Conservation (phyloP, 495 filamentous ascomycete species). For the Hypoxylon fuscum region DNA sequence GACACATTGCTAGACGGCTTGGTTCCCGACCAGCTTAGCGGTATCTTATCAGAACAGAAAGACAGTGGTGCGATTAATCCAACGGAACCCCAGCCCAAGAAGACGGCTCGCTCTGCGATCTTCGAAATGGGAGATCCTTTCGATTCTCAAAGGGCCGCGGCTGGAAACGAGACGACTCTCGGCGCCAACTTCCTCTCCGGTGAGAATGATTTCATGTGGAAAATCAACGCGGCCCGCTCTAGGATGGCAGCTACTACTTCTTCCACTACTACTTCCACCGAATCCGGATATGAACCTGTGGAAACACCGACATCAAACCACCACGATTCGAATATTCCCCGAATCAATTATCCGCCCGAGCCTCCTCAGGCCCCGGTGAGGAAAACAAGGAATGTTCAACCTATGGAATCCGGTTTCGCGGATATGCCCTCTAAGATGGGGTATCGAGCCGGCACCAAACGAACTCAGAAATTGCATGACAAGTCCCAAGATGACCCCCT, state of each 20-base stretch:
- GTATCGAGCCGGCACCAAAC: constrained; percentile 58
- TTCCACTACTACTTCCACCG: constrained; percentile 10
- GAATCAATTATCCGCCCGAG: constrained; percentile 52
- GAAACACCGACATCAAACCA: constrained; percentile 51
- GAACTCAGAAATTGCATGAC: constrained; percentile 59
- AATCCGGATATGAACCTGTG: constrained; percentile 44
- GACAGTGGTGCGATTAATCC: constrained; percentile 33
- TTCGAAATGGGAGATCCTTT: constrained; percentile 56
- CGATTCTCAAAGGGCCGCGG: constrained; percentile 46
- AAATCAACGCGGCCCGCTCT: constrained; percentile 50
- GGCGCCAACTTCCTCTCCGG: constrained; percentile 45
- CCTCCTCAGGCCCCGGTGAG: constrained; percentile 74
- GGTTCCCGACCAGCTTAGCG: constrained; percentile 41
- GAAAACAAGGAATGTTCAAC: constrained; percentile 67
- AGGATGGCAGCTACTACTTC: constrained; percentile 36
- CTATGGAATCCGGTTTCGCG: constrained; percentile 60
- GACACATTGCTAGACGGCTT: constrained; percentile 53
- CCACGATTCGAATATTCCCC: constrained; percentile 50
- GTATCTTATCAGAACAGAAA: constrained; percentile 41
- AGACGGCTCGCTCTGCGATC: constrained; percentile 46
- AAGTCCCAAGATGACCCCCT: constrained; percentile 43
- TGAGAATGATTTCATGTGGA: constrained; percentile 56
- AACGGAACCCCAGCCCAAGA: constrained; percentile 50
- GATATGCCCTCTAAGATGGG: constrained; percentile 73
- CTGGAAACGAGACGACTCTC: constrained; percentile 48